These are phyloP conservation scores for Yamadazyma conglobata DNA, from an alignment of 1,139 yeast genomes.

Conservation along the genomic window DNA sequence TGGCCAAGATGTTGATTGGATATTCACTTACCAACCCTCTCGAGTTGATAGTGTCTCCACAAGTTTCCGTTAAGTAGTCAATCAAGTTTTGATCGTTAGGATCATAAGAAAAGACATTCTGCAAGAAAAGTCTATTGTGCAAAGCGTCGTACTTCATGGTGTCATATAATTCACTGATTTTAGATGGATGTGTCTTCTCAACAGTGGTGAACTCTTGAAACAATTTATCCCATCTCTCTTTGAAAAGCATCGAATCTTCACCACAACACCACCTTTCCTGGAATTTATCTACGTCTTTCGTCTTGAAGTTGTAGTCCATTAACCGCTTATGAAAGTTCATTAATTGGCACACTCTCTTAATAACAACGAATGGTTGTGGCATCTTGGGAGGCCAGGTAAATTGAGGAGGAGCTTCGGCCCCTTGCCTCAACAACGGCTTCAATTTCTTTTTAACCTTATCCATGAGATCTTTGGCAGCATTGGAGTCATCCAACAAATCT, in stretches of 20 bases:
- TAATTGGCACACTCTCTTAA: slow-evolving; percentile 88
- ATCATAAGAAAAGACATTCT: slow-evolving; percentile 75
- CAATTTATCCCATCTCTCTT: slow-evolving; percentile 96
- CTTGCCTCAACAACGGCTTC: slow-evolving; percentile 90
- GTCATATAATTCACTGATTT: slow-evolving; percentile 93
- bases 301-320: slow-evolving; percentile 76
- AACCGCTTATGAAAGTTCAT: slow-evolving; percentile 90
- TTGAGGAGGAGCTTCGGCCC: slow-evolving; percentile 97
- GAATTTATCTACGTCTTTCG: slow-evolving; percentile 62
- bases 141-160: slow-evolving; percentile 98
- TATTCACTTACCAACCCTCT: slow-evolving; percentile 69
- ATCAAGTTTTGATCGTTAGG: slow-evolving; percentile 47
- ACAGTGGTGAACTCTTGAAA: slow-evolving; percentile 90
- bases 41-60: slow-evolving; percentile 56
- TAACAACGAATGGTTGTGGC: slow-evolving; percentile 95
- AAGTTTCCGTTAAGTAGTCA: slow-evolving; percentile 29
- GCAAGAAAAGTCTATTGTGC: slow-evolving; percentile 87
- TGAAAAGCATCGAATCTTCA: slow-evolving; percentile 85
- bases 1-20: slow-evolving; percentile 76
- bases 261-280: slow-evolving; percentile 95
- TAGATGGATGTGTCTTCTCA: slow-evolving; percentile 97
- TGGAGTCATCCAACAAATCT: slow-evolving; percentile 91
- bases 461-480: slow-evolving; percentile 97
- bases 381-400: slow-evolving; percentile 98
- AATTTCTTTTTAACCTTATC: slow-evolving; percentile 96